Evolutionary conservation across 1,284 basidiomycete species (phyloP).

Genomic region (Kalmanozyma brasiliensis): DNA sequence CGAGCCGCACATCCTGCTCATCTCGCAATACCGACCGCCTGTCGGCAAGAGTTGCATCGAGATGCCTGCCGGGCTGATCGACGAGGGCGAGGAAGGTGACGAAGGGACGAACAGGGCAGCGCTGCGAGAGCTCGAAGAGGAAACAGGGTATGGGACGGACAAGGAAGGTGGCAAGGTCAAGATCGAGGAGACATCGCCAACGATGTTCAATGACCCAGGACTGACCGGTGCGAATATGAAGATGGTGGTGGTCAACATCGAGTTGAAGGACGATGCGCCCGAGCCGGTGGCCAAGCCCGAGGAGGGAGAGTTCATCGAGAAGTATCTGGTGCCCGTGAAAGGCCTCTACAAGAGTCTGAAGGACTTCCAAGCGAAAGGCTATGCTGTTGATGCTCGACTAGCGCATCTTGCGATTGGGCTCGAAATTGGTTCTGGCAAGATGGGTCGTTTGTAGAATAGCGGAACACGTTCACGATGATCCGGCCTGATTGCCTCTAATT

Average conservation of each 20-base stretch:
- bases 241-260: conserved; percentile 59
- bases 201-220: conserved; percentile 64
- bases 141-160: conserved; percentile 64
- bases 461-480: too few species aligned
- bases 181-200: conserved; percentile 49
- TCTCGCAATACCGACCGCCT: conserved; percentile 62
- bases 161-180: conserved; percentile 49
- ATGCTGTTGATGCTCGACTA: conserved; percentile 62
- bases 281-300: conserved; percentile 65
- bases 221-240: conserved; percentile 63
- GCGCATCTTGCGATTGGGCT: conserved; percentile 63
- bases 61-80: conserved; percentile 66
- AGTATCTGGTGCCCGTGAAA: conserved; percentile 60
- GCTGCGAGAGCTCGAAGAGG: conserved; percentile 61
- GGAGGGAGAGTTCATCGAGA: conserved; percentile 66
- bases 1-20: conserved; percentile 58
- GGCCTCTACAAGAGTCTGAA: conserved; percentile 50
- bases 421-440: conserved; percentile 45
- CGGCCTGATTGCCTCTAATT: too few species aligned
- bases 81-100: conserved; percentile 61
- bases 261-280: conserved; percentile 54
- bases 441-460: conserved; percentile 39
- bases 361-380: conserved; percentile 56
- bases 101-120: conserved; percentile 61
- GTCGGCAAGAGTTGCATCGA: conserved; percentile 61